phyloP scores from a whole-genome alignment of 2,329 filamentous ascomycete genomes.

The Beauveria australis region DNA sequence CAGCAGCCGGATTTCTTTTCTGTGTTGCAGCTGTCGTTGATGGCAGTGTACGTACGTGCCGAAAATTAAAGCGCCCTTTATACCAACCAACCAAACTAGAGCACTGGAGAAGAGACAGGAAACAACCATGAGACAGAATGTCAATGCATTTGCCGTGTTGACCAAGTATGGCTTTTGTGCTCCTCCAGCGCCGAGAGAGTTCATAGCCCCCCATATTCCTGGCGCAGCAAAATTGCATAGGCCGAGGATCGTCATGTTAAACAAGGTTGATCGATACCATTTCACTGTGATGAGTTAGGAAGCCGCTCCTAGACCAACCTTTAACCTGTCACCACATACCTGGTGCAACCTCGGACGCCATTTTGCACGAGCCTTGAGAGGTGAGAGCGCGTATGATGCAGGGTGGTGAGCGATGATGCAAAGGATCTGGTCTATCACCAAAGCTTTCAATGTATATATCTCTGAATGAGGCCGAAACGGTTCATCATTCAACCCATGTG shows the following conservation, averaged over 20 bases:
- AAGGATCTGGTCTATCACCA: background rate
- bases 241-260: constrained; percentile 63
- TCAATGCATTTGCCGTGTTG: constrained; percentile 62
- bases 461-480: background rate
- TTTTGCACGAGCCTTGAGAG: background rate
- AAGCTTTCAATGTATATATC: background rate
- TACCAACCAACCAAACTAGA: constrained; percentile 59
- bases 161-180: constrained; percentile 56
- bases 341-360: background rate
- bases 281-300: constrained; percentile 33
- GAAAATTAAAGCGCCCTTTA: constrained; percentile 62
- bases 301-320: background rate
- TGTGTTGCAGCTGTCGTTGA: background rate
- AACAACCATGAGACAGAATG: constrained; percentile 65
- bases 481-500: background rate
- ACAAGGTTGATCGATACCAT: constrained; percentile 66
- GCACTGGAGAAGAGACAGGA: constrained; percentile 59
- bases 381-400: background rate
- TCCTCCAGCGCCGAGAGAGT: constrained; percentile 63
- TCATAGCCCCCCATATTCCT: constrained; percentile 68
- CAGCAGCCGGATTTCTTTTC: background rate
- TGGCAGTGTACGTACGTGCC: constrained; percentile 44
- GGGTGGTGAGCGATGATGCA: background rate
- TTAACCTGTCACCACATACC: background rate
- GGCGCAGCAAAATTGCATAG: constrained; percentile 63